Percentiles rank a stretch among this genome's conserved stretches.
phyloP scores from a whole-genome alignment of 2,329 filamentous ascomycete genomes.

The Apiospora koreana region DNA sequence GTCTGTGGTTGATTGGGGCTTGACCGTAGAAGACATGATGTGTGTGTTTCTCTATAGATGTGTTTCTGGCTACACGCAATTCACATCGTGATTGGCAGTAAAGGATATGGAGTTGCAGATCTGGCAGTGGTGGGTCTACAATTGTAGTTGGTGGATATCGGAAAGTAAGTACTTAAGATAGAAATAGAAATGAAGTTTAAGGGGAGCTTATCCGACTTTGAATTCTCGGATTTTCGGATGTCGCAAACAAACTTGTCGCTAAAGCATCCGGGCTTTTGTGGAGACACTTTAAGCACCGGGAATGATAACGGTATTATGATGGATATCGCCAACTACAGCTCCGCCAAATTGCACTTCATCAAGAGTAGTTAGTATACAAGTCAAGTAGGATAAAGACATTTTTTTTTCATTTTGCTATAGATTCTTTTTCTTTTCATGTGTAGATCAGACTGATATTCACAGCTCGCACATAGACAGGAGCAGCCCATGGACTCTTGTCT shows the following conservation, averaged over 20 bases:
- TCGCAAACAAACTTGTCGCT: background rate
- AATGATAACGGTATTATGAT: background rate
- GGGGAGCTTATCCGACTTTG: background rate
- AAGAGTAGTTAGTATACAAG: too few species aligned
- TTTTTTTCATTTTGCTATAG: background rate
- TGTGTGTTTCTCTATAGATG: background rate
- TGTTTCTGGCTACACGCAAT: too few species aligned
- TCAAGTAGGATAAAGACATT: background rate
- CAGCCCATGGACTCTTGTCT: constrained; percentile 26
- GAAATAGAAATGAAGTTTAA: background rate
- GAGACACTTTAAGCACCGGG: background rate
- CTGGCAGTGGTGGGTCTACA: background rate
- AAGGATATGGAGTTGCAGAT: background rate
- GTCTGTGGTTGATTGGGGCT: background rate
- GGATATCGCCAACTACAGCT: background rate
- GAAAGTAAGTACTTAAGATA: background rate
- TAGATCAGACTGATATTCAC: background rate
- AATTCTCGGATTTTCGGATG: background rate
- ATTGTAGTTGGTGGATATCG: background rate
- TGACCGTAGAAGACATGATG: background rate
- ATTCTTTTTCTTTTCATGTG: background rate
- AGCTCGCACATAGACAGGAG: constrained; percentile 27
- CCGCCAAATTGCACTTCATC: background rate
- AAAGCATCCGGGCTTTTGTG: background rate
- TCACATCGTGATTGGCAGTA: background rate